Evolutionary conservation across 2,329 filamentous ascomycete species (phyloP), one percentile per base, ranked within the genome.

Genomic region (Ramularia collo-cygni): DNA sequence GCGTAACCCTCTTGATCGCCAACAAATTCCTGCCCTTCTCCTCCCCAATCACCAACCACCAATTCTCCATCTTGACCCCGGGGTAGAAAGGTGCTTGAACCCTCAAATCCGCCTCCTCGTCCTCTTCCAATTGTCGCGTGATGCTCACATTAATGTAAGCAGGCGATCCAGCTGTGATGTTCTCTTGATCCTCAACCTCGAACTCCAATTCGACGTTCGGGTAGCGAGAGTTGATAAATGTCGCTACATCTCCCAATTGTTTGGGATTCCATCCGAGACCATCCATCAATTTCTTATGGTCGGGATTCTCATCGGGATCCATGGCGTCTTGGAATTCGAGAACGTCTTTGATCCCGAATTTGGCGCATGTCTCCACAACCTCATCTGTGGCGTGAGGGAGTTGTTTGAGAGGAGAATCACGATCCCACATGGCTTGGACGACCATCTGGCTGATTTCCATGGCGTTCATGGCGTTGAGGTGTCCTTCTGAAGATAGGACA

Each of bases 391-490:
- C 96, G 68, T 96, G 87, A 52, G 92, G 92, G 58, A 98, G 95
- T 65, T 98, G 92, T 70, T 95, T 95, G 52, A 98, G 75, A 28
- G 92, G 89, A 56, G 85, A 93, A 63, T 98, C 92, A 42, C 89
- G 84, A 66, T 98, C 90, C 92, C 92, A 98, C 86, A 96, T 95
- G 35, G 84, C 89, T 67, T 98, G 92, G 3, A 98, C 89, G 38
- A 93, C 86, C 92, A 98, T 98, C 61, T 98, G 92, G 9, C 86
- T 94, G 77, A 98, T 87, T 64, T 98, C 92, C 90, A 98, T 98
- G 18, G 92, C 92, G 56, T 83, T 89, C 82, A 95, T 94, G 44
- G 92, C 90, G 60, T 98, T 98, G 47, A 98, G 75, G 56, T 95
- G 87, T 10, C 90, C 92, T 55, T 98, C 89, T 1, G 89, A 95